phyloP scores from a whole-genome alignment of 805 yeast genomes.

The Kodamaea leandrae region DNA sequence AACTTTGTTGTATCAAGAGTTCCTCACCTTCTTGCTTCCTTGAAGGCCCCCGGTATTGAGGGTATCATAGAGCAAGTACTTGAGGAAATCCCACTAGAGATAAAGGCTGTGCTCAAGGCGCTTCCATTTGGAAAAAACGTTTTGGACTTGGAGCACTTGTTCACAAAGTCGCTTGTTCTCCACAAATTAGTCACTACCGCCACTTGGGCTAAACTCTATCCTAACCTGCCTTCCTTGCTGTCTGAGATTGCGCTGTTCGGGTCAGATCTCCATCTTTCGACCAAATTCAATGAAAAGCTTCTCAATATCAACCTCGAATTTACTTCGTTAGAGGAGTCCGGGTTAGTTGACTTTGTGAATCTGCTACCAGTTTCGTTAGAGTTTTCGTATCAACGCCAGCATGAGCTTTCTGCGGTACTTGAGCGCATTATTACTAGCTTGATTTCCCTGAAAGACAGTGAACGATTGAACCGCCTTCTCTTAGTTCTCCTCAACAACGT shows the following conservation, averaged over 20 bases:
- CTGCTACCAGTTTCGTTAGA: constrained; percentile 22
- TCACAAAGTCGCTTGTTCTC: constrained; percentile 31
- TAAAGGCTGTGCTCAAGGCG: neutral
- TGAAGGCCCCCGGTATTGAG: constrained; percentile 13
- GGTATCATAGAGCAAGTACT: neutral
- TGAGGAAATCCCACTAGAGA: constrained; percentile 1
- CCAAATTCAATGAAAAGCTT: constrained; percentile 30
- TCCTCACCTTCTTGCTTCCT: constrained; percentile 22
- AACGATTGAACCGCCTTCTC: constrained; percentile 24
- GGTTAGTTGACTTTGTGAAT: constrained; percentile 27
- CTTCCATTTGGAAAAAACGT: neutral
- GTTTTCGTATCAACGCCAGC: constrained; percentile 22
- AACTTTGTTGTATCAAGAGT: constrained; percentile 32
- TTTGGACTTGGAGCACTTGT: constrained; percentile 24
- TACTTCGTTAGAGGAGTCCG: constrained; percentile 40
- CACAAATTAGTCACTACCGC: constrained; percentile 26
- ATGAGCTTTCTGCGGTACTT: constrained; percentile 22
- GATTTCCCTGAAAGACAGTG: constrained; percentile 26
- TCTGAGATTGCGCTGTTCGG: constrained; percentile 1
- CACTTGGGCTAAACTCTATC: constrained; percentile 26
- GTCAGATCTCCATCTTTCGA: constrained; percentile 4
- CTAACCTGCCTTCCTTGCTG: constrained; percentile 12
- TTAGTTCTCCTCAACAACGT: constrained; percentile 14
- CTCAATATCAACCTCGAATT: constrained; percentile 36
- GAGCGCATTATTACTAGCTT: constrained; percentile 22